A percentile compares a stretch with the other conserved stretches of the same genome.
Conservation (phyloP, 2,329 filamentous ascomycete species). For the Clonostachys rosea region DNA sequence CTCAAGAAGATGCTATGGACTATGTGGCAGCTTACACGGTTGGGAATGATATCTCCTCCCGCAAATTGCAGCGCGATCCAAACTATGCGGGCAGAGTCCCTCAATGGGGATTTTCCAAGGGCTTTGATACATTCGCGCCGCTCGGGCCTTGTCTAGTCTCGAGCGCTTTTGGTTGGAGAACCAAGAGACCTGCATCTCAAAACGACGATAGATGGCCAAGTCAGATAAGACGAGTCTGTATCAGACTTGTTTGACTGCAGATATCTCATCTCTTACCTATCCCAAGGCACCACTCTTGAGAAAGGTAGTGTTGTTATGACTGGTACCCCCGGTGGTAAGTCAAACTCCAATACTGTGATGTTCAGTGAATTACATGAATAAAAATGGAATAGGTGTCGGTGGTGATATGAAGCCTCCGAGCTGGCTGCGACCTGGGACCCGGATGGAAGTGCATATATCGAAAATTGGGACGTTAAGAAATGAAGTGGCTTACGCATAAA, state of each 20-base stretch:
- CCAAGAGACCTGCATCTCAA: slow-evolving; percentile 33
- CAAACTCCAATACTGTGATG: too few species aligned
- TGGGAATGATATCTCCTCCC: slow-evolving; percentile 50
- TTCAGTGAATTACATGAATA: neutral
- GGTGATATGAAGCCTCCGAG: slow-evolving; percentile 32
- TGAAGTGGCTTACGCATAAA: slow-evolving; percentile 13
- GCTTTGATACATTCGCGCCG: slow-evolving; percentile 51
- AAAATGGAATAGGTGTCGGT: slow-evolving; percentile 22
- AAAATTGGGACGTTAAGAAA: slow-evolving; percentile 34
- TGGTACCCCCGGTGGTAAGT: slow-evolving; percentile 33
- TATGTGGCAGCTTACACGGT: slow-evolving; percentile 49
- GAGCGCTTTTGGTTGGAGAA: slow-evolving; percentile 29
- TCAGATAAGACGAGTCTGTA: slow-evolving; percentile 34
- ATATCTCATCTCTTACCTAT: slow-evolving; percentile 27
- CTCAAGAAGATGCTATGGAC: slow-evolving; percentile 13
- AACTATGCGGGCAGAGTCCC: slow-evolving; percentile 44
- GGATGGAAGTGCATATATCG: slow-evolving; percentile 30
- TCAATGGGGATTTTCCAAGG: slow-evolving; percentile 53
- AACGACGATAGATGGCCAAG: slow-evolving; percentile 40
- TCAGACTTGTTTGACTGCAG: slow-evolving; percentile 38
- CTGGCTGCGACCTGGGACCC: slow-evolving; percentile 29
- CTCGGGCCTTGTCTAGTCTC: slow-evolving; percentile 43
- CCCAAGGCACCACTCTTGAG: slow-evolving; percentile 32
- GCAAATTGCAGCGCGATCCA: slow-evolving; percentile 46
- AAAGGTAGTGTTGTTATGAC: slow-evolving; percentile 40